Evolutionary conservation across 495 filamentous ascomycete species (phyloP), one percentile per base, ranked within the genome.

Genomic region (Penicillium dipodomyicola): DNA sequence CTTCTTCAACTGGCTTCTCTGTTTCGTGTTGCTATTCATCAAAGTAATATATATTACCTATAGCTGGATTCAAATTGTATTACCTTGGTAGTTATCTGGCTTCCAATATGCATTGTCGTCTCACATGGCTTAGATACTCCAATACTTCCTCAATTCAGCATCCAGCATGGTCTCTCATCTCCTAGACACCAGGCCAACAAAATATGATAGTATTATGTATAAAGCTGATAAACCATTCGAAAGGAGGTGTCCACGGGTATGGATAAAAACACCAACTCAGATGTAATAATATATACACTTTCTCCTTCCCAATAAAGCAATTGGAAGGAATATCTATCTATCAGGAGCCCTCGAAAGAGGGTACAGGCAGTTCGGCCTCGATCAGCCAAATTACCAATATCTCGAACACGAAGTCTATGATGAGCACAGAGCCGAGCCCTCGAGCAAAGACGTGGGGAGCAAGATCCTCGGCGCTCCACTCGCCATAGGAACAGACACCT

Each of bases 401-500:
- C 35, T 4, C 35, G 35, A 39, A 39, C 15, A 0, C 6, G 35
- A 39, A 17, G 2, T 39, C 15, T 39, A 39, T 2, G 15, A 17
- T 6, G 15, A n/a, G 8, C 35, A 39, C 15, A 17, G 35, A n/a
- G 15, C 8, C 3, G 35, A 39, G 35, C 29, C 27, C 15, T 55
- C 60, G 4, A 65, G 45, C 45, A 41, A 46, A 15, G 57, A 56
- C 29, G 32, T 58, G 2, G 65, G 62, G 35, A 65, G 74, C 23
- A 76, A 50, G 25, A 72, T 67, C 30, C 65, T 54, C 2, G 74
- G 72, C 41, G 59, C 42, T 6, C 72, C 69, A 10, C 40, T 42
- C 4, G 55, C 53, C 73, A 77, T 75, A 0, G 70, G 58, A 19
- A 77, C 73, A 22, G 72, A 50, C 3, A 77, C 61, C 15, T 67